Conservation (phyloP, 2,329 filamentous ascomycete species). For the Aspergillus fischeri region DNA sequence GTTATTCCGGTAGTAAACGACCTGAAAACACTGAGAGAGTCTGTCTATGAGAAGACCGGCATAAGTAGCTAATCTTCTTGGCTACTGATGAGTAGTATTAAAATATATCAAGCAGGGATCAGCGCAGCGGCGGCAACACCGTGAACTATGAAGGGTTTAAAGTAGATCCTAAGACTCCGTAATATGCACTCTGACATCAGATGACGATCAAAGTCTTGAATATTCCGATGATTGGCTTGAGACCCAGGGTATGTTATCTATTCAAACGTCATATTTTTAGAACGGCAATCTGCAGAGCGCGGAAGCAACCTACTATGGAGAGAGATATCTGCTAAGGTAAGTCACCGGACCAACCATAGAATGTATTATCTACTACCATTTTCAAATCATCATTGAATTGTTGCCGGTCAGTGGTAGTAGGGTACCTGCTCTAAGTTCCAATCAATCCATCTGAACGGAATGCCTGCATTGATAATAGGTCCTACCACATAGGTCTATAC, state of each 20-base stretch:
- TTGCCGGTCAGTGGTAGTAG: neutral
- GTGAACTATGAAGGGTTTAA: neutral
- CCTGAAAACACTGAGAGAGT: neutral
- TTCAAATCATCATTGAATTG: neutral
- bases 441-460: neutral
- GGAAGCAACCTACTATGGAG: neutral
- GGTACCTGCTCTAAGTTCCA: neutral
- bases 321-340: neutral
- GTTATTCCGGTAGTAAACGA: neutral
- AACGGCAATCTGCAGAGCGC: neutral
- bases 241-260: neutral
- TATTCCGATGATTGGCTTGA: neutral
- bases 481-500: neutral
- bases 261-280: neutral
- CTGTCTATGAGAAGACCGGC: neutral
- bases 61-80: neutral
- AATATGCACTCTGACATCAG: neutral
- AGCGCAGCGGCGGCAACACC: neutral
- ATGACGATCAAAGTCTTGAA: neutral
- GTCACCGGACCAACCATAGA: neutral
- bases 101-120: neutral
- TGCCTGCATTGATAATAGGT: neutral
- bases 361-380: neutral
- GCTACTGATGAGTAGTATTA: neutral
- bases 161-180: neutral